phyloP scores from a whole-genome alignment of 2,329 filamentous ascomycete species.

The Fonsecaea erecta region DNA sequence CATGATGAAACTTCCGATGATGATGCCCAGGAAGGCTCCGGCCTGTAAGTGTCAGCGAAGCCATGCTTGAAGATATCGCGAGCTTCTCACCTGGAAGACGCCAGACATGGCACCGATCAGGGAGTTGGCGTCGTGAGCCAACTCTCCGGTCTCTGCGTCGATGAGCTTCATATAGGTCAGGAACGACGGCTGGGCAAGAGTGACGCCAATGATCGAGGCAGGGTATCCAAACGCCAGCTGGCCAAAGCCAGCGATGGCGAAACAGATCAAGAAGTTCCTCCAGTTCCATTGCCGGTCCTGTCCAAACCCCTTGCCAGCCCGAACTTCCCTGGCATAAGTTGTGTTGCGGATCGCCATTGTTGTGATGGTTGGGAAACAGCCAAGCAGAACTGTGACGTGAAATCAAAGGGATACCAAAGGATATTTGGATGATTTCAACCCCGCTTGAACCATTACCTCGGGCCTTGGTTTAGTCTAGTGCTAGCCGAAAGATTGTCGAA shows the following conservation, averaged over 20 bases:
- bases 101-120: constrained; percentile 15
- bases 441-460: neutral
- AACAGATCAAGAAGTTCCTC: constrained; percentile 2
- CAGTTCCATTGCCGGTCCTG: constrained; percentile 1
- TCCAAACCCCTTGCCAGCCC: neutral
- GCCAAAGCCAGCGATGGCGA: neutral
- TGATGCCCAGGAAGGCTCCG: neutral
- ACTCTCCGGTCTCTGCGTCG: neutral
- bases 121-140: neutral
- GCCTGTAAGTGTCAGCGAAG: neutral
- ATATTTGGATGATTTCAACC: neutral
- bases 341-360: neutral
- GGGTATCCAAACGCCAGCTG: constrained; percentile 8
- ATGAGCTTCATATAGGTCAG: constrained; percentile 40
- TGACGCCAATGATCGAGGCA: constrained; percentile 27
- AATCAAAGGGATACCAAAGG: neutral
- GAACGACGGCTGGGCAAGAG: constrained; percentile 48
- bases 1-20: constrained; percentile 2
- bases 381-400: neutral
- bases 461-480: neutral
- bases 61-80: too few relatives aligned
- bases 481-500: neutral
- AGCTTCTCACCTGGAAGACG: neutral
- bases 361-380: neutral
- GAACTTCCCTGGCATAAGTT: neutral